These are phyloP conservation scores for Solanum chiquidenum DNA, from an alignment of 257 asterid genomes.

Conservation along the genomic window DNA sequence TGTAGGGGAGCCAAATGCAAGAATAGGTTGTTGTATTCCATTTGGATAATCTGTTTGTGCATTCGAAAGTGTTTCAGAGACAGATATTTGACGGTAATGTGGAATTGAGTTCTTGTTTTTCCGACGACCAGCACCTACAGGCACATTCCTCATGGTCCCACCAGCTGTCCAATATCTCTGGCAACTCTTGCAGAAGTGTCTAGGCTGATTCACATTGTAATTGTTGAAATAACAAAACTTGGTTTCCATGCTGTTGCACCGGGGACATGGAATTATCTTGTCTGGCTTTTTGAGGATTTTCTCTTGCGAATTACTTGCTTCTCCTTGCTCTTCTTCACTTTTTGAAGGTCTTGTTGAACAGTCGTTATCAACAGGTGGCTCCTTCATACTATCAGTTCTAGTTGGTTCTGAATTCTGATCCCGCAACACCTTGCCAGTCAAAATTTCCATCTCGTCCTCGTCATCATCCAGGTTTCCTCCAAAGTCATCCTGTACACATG, in stretches of 20 bases:
- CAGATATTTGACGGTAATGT: constrained; percentile 47
- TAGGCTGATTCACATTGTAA: constrained; percentile 88
- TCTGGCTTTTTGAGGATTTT: constrained; percentile 81
- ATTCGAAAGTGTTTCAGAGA: constrained; percentile 32
- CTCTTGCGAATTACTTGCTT: constrained; percentile 44
- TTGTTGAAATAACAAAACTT: constrained; percentile 94
- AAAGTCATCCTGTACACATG: constrained; percentile 27
- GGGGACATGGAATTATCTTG: constrained; percentile 91
- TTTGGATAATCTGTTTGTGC: constrained; percentile 30
- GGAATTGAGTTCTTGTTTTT: constrained; percentile 61
- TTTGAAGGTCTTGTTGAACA: constrained; percentile 23
- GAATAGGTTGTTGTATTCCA: constrained; percentile 40
- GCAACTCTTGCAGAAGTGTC: constrained; percentile 94
- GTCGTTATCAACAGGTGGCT: constrained; percentile 24
- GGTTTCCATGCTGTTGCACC: constrained; percentile 98
- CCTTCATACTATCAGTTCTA: constrained; percentile 16
- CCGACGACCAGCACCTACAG: constrained; percentile 96
- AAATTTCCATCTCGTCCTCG: constrained; percentile 17
- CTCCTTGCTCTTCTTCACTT: constrained; percentile 40
- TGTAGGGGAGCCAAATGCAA: constrained; percentile 53
- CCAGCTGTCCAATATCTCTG: constrained; percentile 99
- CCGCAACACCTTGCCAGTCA: constrained; percentile 24
- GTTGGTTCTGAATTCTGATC: constrained; percentile 21
- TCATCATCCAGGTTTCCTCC: constrained; percentile 16
- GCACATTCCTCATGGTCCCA: constrained; percentile 95